Conservation (phyloP, 78 protist genomes). For the Pigoraptor vietnamica region DNA sequence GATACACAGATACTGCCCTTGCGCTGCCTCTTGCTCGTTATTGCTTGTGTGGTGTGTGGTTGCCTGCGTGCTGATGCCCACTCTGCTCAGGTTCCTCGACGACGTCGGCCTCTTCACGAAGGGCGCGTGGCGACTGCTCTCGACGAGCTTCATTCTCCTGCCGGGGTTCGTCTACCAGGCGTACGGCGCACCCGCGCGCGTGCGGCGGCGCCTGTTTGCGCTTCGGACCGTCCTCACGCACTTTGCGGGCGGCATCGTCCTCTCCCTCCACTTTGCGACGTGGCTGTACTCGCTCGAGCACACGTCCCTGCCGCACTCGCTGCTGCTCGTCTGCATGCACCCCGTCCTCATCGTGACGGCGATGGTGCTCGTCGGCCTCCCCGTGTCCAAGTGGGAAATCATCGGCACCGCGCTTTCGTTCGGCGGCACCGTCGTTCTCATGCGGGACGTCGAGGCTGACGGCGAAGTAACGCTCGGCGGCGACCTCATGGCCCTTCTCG, state of each 20-base stretch:
- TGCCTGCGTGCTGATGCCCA: no score
- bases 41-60: no score
- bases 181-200: not conserved
- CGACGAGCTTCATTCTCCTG: not conserved
- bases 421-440: conserved; percentile 16
- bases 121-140: not conserved
- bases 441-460: not conserved
- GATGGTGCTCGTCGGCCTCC: conserved; percentile 17
- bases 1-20: no score
- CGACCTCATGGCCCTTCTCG: conserved; percentile 41
- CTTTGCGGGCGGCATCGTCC: not conserved
- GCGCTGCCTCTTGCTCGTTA: no score
- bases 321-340: conserved; percentile 43
- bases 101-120: not conserved
- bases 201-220: not conserved
- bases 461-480: conserved; percentile 40
- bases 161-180: not conserved
- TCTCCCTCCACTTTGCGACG: conserved; percentile 43
- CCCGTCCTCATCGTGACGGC: conserved; percentile 40
- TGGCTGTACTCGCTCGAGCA: conserved; percentile 42
- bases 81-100: no score
- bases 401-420: conserved; percentile 41
- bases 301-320: conserved; percentile 45
- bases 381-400: conserved; percentile 34
- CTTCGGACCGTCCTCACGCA: not conserved